phyloP scores from a whole-genome alignment of 2,329 filamentous ascomycete species.

The Pseudonectria buxi region DNA sequence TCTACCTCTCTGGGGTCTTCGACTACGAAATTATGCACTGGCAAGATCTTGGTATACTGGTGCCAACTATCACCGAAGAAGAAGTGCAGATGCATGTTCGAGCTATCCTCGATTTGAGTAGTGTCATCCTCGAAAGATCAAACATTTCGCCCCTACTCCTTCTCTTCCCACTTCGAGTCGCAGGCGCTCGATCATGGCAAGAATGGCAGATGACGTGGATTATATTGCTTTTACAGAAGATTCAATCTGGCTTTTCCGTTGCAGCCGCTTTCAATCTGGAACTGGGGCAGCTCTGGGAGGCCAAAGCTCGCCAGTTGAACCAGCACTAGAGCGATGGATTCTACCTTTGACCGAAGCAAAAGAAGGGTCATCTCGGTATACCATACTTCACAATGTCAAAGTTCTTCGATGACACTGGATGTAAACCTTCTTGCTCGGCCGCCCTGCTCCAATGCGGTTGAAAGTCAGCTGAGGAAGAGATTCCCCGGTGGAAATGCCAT shows the following conservation, averaged over 20 bases:
- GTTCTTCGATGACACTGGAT: too few species aligned
- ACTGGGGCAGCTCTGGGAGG: slow-evolving; percentile 16
- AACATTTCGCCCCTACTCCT: slow-evolving; percentile 26
- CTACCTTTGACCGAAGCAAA: too few species aligned
- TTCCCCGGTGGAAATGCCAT: background rate
- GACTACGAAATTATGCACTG: slow-evolving; percentile 29
- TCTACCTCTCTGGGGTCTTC: slow-evolving; percentile 31
- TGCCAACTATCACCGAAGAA: slow-evolving; percentile 14
- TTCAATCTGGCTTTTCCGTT: slow-evolving; percentile 20
- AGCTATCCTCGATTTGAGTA: slow-evolving; percentile 17
- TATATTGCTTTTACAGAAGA: slow-evolving; percentile 8
- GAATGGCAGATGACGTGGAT: slow-evolving; percentile 17
- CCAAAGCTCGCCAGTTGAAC: slow-evolving; percentile 4
- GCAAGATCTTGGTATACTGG: slow-evolving; percentile 14
- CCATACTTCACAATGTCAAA: too few species aligned
- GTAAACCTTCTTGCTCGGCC: background rate
- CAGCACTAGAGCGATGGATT: too few species aligned
- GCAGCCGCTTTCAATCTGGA: slow-evolving; percentile 19
- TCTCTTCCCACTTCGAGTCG: slow-evolving; percentile 29
- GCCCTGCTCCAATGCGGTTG: slow-evolving; percentile 2
- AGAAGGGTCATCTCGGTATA: too few species aligned
- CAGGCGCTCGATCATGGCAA: slow-evolving; percentile 23
- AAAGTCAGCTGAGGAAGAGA: background rate
- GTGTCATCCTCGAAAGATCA: slow-evolving; percentile 10
- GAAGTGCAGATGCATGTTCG: slow-evolving; percentile 18